Percentiles rank a stretch among this genome's conserved stretches.
phyloP scores from a whole-genome alignment of 441 rosid species.

The Erodium trifolium region DNA sequence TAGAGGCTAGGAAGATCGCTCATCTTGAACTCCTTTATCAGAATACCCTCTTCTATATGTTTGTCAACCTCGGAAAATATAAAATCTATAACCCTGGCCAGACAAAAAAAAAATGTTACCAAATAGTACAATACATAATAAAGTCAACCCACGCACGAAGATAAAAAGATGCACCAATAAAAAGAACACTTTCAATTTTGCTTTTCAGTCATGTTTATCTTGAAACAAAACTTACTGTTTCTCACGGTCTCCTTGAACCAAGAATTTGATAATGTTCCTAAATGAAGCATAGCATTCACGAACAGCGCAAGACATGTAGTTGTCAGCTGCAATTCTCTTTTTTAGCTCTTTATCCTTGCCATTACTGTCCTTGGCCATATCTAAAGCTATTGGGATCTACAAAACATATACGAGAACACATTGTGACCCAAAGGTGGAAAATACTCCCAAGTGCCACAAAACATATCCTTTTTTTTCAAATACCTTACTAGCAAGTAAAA shows the following conservation, averaged over 20 bases:
- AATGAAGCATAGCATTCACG: slow-evolving; percentile 94
- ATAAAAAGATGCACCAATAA: neutral
- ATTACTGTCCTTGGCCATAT: slow-evolving; percentile 98
- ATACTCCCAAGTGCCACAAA: no score
- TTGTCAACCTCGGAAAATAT: slow-evolving; percentile 65
- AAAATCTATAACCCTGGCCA: slow-evolving; percentile 55
- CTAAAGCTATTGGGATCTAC: slow-evolving; percentile 96
- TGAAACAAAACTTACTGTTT: slow-evolving; percentile 42
- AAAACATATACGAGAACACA: slow-evolving; percentile 13
- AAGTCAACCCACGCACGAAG: no score
- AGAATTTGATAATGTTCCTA: slow-evolving; percentile 54
- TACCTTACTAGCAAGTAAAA: slow-evolving; percentile 98
- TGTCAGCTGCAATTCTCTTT: slow-evolving; percentile 69
- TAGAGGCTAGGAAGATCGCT: slow-evolving; percentile 87
- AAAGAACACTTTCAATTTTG: neutral
- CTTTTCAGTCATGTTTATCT: neutral
- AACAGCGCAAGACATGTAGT: slow-evolving; percentile 89
- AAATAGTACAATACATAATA: no score
- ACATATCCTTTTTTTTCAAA: slow-evolving; percentile 5
- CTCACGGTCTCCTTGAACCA: slow-evolving; percentile 76
- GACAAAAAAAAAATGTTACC: no score
- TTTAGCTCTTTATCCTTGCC: slow-evolving; percentile 85
- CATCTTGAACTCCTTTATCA: slow-evolving; percentile 66
- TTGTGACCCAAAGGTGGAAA: neutral
- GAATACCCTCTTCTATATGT: slow-evolving; percentile 32